Base-by-base conservation (phyloP, 345 rosid species). In the Linum tenue region DNA sequence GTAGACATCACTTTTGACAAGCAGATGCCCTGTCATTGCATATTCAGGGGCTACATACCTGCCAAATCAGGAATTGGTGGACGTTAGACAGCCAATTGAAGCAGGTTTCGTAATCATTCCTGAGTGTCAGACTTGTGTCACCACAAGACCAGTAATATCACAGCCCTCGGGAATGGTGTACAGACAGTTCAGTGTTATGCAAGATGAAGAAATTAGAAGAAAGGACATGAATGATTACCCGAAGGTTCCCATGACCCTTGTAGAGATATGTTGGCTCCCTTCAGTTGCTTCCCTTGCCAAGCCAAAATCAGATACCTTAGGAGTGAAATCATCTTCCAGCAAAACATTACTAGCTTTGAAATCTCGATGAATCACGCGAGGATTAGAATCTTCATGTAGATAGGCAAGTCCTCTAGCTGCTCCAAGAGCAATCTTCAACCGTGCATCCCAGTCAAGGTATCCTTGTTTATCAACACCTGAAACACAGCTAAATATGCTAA, bases 1-100 rank as follows among this genome's bases (percentile, higher is more conserved):
- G 63, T 95, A 95, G 31, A 95, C 99, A 72, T 95, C 99, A 55
- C 99, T 95, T 84, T 95, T 95, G 55, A 91, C 99, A 15, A 95
- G 90, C 53, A 95, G 83, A 81, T 95, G 99, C 67, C 99, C 99
- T 17, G 99, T 95, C 99, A 95, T 95, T 65, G 99, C 99, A 72
- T 95, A 95, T 70, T 95, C 99, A 1, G 99, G 99, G 50, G 99
- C 99, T 70, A 95, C 99, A 62, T 95, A 95, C 80, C 99, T 94
- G 81, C 81, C 16, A 75, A 60, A 50, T 6, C 57, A 59, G 67
- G 62, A 60, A 59, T 22, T 44, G 39, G 22, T 22, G 7, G 37
- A 39, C 60, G 53, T 37, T 10, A 51, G 60, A 66, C 64, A 61
- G 15, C 57, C 14, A 11, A 2, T 8, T 41, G 31, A 22, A 22